Percentiles rank a stretch among this genome's conserved stretches.
Conservation (phyloP, 768 basidiomycete genomes). For the Suillus variegatus region DNA sequence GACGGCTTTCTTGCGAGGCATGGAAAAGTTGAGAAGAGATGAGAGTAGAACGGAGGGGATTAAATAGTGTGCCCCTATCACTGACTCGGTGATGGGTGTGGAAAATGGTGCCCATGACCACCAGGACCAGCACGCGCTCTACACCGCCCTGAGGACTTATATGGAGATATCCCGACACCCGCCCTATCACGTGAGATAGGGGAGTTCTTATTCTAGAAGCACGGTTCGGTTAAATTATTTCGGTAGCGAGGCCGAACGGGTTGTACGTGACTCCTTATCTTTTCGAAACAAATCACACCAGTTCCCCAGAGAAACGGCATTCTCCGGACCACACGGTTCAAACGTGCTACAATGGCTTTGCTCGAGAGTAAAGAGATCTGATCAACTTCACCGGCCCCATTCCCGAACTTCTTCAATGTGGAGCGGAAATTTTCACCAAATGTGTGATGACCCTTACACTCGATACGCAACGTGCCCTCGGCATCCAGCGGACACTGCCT, state of each 20-base stretch:
- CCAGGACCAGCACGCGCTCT: not conserved
- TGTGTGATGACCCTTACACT: constrained; percentile 1
- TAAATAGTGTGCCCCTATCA: too few relatives aligned
- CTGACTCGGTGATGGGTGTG: not conserved
- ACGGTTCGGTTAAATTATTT: too few relatives aligned
- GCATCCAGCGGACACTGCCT: constrained; percentile 18
- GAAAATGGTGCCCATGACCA: not conserved
- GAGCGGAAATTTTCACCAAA: constrained; percentile 1
- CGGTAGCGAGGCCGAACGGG: too few relatives aligned
- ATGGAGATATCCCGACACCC: not conserved
- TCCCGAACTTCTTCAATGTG: constrained; percentile 5
- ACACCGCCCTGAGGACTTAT: not conserved
- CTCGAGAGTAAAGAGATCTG: not conserved
- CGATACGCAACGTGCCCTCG: constrained; percentile 25
- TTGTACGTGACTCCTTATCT: too few relatives aligned
- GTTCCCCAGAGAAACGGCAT: not conserved
- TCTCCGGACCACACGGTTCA: not conserved
- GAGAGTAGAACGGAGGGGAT: not conserved
- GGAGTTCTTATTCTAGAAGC: not conserved
- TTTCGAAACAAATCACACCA: not conserved
- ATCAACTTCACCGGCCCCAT: not conserved
- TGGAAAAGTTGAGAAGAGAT: not conserved
- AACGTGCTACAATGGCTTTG: not conserved
- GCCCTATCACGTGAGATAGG: not conserved
- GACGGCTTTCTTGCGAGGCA: constrained; percentile 37